Evolutionary conservation across 73 alveolate species (phyloP).

Genomic region (Halteria grandinella): DNA sequence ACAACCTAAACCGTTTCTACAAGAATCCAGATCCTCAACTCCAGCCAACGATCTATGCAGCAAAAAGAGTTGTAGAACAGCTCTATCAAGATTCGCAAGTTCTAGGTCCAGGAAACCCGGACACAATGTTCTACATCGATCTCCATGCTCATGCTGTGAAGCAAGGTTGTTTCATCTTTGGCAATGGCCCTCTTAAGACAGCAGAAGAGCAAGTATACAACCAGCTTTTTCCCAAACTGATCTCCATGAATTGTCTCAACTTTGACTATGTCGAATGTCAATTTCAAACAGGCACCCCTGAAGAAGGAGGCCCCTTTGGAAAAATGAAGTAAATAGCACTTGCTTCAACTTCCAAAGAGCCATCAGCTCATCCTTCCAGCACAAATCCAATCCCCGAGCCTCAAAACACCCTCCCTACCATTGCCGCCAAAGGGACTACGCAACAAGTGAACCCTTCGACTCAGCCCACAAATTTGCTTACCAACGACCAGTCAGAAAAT

Average conservation of each 20-base stretch:
- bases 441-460: too few relatives aligned
- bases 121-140: conserved; percentile 67
- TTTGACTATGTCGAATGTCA: not conserved
- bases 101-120: too few relatives aligned
- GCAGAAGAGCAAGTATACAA: conserved; percentile 71
- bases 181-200: conserved; percentile 81
- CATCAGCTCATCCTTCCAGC: too few relatives aligned
- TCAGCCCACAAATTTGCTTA: too few relatives aligned
- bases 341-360: too few relatives aligned
- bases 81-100: not conserved
- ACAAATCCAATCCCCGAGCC: too few relatives aligned
- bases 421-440: too few relatives aligned
- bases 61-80: conserved; percentile 38
- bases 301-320: too few relatives aligned
- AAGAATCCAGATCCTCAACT: conserved; percentile 65
- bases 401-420: too few relatives aligned
- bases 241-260: not conserved
- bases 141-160: conserved; percentile 95
- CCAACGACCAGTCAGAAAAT: too few relatives aligned
- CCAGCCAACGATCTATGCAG: conserved; percentile 59
- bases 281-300: too few relatives aligned
- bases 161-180: conserved; percentile 90
- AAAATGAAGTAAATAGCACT: too few relatives aligned
- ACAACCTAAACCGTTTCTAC: conserved; percentile 49
- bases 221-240: conserved; percentile 50